These are phyloP conservation scores for Parafenestella ontariensis DNA, from an alignment of 2,329 filamentous ascomycete genomes.

Conservation along the genomic window DNA sequence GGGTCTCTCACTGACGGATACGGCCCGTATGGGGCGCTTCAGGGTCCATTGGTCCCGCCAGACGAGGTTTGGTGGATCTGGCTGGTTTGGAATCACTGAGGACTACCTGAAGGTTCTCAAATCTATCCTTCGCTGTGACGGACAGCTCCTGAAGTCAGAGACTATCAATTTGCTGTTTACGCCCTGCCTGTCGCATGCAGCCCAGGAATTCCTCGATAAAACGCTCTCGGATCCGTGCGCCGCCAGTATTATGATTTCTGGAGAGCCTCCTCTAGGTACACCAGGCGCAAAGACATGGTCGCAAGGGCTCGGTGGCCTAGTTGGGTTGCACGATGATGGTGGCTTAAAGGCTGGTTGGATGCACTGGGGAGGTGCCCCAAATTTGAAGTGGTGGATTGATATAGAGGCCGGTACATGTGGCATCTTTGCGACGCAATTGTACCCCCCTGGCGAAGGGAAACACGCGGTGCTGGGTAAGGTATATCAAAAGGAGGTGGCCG, in stretches of 20 bases:
- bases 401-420: conserved; percentile 31
- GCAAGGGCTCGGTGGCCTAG: conserved; percentile 21
- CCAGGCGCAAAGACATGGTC: conserved; percentile 18
- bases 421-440: conserved; percentile 33
- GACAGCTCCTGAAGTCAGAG: conserved; percentile 19
- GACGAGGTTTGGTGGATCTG: conserved; percentile 30
- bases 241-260: conserved; percentile 22
- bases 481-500: conserved; percentile 28
- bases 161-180: conserved; percentile 24
- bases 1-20: conserved; percentile 11
- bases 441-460: conserved; percentile 29
- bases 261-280: conserved; percentile 16
- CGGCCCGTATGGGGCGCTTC: not conserved
- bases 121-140: conserved; percentile 24
- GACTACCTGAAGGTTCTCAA: conserved; percentile 30
- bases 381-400: conserved; percentile 39
- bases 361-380: conserved; percentile 32
- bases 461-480: conserved; percentile 20
- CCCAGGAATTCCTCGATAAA: conserved; percentile 9
- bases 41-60: conserved; percentile 7
- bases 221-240: conserved; percentile 5
- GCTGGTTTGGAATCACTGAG: conserved; percentile 23
- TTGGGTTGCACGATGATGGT: conserved; percentile 17
- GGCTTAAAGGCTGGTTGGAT: conserved; percentile 19
- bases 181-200: conserved; percentile 10